phyloP scores from a whole-genome alignment of 1,284 basidiomycete genomes.

The Sphagnurus paluster region DNA sequence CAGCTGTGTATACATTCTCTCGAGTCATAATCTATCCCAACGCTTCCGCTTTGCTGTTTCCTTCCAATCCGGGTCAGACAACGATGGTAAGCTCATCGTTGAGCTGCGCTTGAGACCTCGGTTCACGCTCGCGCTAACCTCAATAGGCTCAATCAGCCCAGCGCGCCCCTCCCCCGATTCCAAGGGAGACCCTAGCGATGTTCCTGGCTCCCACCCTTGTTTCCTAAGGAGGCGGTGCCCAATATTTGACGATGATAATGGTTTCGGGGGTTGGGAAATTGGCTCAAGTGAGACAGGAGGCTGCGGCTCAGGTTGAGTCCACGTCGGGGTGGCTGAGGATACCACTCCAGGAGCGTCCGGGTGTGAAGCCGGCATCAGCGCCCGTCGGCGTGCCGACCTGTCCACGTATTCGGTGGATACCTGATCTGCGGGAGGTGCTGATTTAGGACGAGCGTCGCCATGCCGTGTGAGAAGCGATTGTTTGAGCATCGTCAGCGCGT shows the following conservation, averaged over 20 bases:
- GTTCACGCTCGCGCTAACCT: constrained; percentile 39
- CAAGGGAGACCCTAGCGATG: constrained; percentile 45
- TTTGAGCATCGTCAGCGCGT: constrained; percentile 62
- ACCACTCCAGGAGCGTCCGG: constrained; percentile 47
- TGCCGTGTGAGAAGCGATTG: constrained; percentile 57
- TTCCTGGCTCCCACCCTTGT: constrained; percentile 75
- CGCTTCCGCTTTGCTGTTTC: constrained; percentile 26
- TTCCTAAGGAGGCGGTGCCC: constrained; percentile 66
- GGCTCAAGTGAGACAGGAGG: constrained; percentile 20
- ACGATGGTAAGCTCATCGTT: constrained; percentile 11
- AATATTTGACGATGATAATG: constrained; percentile 57
- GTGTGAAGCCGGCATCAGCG: constrained; percentile 50
- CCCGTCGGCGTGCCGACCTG: constrained; percentile 66
- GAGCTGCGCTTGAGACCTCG: constrained; percentile 43
- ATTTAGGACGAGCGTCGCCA: constrained; percentile 22
- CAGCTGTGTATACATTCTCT: too few relatives aligned
- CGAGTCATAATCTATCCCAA: constrained; percentile 20
- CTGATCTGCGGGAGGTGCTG: constrained; percentile 16
- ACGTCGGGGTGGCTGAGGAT: constrained; percentile 5
- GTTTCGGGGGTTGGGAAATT: constrained; percentile 39
- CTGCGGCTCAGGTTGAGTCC: constrained; percentile 9
- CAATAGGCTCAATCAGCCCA: constrained; percentile 57
- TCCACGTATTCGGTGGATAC: constrained; percentile 49
- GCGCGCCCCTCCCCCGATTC: constrained; percentile 30
- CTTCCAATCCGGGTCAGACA: constrained; percentile 22